Evolutionary conservation across 345 rosid genomes (phyloP), one percentile per base, ranked within the genome.

Genomic region (Camelina hispida): DNA sequence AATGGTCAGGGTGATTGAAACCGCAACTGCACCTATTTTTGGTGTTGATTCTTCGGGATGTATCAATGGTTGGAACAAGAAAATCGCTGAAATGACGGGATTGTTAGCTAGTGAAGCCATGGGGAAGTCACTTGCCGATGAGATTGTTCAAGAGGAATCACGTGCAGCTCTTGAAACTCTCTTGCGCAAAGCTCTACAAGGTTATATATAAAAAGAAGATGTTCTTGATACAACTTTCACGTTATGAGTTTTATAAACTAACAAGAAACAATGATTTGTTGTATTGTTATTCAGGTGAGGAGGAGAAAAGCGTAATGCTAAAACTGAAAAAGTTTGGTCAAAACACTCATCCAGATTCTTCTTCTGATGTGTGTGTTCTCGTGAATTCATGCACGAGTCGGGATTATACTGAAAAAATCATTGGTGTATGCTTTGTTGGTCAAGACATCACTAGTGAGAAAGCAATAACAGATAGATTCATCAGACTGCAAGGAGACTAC

Each of bases 1-100:
- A 81, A 93, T 93, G 96, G 97, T 85, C 67, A 87, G 96, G 59
- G 72, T 91, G 84, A 87, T 91, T 58, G 96, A 93, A 81, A 89
- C 93, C 13, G 97, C 97, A 3, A 84, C 91, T 16, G 93, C 86
- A 7, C 97, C 98, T 11, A 88, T 93, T 15, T 89, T 93, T 50
- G 97, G 98, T 57, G 96, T 89, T 74, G 89, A 93, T 84, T 83
- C 86, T 57, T 70, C 74, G 5, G 97, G 97, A 74, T 81, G 77
- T 56, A 77, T 93, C 59, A 89, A 91, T 78, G 98, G 98, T 18
- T 93, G 98, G 97, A 93, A 89, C 72, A 79, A 83, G 11, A 89
- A 91, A 84, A 69, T 75, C 7, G 86, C 93, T 6, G 97, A 93
- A 57, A 78, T 93, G 82, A 91, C 96, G 4, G 91, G 93, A 23